These are phyloP conservation scores for Hordeum pubiflorum DNA, from an alignment of 202 grass and related monocot genomes.

Conservation along the genomic window DNA sequence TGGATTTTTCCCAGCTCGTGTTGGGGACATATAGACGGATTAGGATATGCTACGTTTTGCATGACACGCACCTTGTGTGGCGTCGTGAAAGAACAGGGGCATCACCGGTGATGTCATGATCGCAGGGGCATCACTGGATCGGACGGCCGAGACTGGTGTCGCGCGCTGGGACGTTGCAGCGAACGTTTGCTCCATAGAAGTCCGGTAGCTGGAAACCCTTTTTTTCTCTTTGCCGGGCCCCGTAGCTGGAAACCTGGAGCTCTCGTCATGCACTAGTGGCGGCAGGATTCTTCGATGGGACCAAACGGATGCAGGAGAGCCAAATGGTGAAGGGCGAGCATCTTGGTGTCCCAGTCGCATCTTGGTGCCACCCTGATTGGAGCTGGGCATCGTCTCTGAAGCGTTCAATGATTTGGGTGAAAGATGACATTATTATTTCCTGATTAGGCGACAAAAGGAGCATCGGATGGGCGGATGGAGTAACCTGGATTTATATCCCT, in stretches of 20 bases:
- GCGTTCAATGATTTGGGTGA: slow-evolving; percentile 7
- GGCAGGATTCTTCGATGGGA: slow-evolving; percentile 10
- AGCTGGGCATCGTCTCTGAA: background rate
- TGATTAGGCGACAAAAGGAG: slow-evolving; percentile 25
- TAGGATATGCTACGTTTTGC: no score
- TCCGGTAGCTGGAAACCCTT: no score
- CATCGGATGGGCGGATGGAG: slow-evolving; percentile 11
- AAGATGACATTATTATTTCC: background rate
- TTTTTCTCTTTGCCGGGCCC: background rate
- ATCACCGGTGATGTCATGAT: no score
- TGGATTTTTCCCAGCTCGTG: background rate
- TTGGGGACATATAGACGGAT: background rate
- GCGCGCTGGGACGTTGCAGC: no score
- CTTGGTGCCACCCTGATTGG: background rate
- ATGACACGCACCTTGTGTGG: background rate
- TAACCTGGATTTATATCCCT: background rate
- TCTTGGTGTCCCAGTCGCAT: slow-evolving; percentile 2
- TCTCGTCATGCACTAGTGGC: background rate
- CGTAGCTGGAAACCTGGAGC: no score
- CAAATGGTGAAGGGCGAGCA: slow-evolving; percentile 25
- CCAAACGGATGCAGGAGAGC: slow-evolving; percentile 2
- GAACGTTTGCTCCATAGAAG: no score
- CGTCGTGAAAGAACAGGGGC: no score
- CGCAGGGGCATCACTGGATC: no score
- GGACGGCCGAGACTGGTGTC: no score